Percentiles rank a stretch among this genome's conserved stretches.
These are phyloP conservation scores for Cordyceps tenuipes DNA, from an alignment of 2,329 filamentous ascomycete genomes.

Conservation along the genomic window DNA sequence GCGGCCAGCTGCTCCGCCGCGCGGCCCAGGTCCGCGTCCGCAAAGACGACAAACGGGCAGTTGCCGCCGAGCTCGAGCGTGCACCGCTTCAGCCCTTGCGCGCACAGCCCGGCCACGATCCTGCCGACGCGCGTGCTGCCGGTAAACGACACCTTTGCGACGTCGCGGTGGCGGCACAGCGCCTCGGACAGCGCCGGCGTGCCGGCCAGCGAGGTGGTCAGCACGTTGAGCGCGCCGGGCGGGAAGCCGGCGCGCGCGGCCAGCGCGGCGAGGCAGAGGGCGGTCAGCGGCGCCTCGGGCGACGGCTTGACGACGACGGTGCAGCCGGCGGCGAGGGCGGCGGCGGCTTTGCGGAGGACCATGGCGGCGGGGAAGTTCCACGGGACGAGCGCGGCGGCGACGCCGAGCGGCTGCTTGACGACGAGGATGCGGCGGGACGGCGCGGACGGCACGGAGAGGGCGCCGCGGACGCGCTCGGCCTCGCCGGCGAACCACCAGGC, in stretches of 20 bases:
- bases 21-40: slow-evolving; percentile 59
- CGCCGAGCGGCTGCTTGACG: slow-evolving; percentile 46
- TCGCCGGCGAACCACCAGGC: slow-evolving; percentile 49
- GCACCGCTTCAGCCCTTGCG: slow-evolving; percentile 56
- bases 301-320: slow-evolving; percentile 69
- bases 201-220: slow-evolving; percentile 36
- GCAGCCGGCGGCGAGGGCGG: slow-evolving; percentile 62
- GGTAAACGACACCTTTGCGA: slow-evolving; percentile 67
- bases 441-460: slow-evolving; percentile 48
- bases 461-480: slow-evolving; percentile 45
- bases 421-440: slow-evolving; percentile 60
- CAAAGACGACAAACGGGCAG: slow-evolving; percentile 55
- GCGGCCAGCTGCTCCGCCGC: slow-evolving; percentile 54
- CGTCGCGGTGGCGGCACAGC: slow-evolving; percentile 35
- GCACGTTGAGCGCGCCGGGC: slow-evolving; percentile 55
- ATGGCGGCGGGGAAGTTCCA: slow-evolving; percentile 55
- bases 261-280: slow-evolving; percentile 59
- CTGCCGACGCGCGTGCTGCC: slow-evolving; percentile 63
- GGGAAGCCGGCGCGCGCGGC: slow-evolving; percentile 66
- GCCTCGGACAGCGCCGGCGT: slow-evolving; percentile 37
- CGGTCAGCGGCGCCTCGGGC: slow-evolving; percentile 66
- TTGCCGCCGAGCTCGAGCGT: slow-evolving; percentile 66
- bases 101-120: slow-evolving; percentile 53
- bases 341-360: slow-evolving; percentile 36
- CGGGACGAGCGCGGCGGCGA: slow-evolving; percentile 27